Conservation (phyloP, 2,329 filamentous ascomycete species). For the Falciphora oryzae region DNA sequence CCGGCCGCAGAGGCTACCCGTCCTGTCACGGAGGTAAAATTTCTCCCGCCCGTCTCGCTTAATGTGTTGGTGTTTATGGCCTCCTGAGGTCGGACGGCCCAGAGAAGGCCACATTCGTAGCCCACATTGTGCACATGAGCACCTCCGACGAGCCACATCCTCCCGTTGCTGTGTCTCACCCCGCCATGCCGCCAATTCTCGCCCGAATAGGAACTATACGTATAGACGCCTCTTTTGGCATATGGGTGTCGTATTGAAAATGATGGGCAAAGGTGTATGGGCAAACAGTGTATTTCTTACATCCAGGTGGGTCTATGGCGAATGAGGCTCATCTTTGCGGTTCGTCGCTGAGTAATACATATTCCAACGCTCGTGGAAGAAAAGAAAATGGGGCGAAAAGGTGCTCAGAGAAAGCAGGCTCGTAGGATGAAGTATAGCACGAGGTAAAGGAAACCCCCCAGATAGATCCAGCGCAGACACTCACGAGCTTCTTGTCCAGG, state of each 20-base stretch:
- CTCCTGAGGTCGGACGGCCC: background rate
- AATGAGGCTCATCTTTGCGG: background rate
- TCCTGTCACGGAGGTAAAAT: background rate
- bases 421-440: no score
- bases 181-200: background rate
- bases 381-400: background rate
- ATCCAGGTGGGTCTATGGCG: no score
- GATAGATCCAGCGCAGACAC: no score
- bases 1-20: background rate
- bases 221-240: no score
- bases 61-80: background rate
- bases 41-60: background rate
- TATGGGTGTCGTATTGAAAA: no score
- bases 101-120: background rate
- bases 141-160: background rate
- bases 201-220: background rate
- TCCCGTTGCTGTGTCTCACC: background rate
- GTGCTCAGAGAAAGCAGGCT: background rate
- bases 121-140: background rate
- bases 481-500: no score
- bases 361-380: background rate
- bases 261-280: no score
- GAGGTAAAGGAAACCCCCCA: no score
- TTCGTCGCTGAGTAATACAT: background rate
- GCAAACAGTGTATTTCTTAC: no score